A percentile compares a stretch with the other conserved stretches of the same genome.
Evolutionary conservation across 2,329 filamentous ascomycete species (phyloP).

Genomic region (Escovopsis sp.): DNA sequence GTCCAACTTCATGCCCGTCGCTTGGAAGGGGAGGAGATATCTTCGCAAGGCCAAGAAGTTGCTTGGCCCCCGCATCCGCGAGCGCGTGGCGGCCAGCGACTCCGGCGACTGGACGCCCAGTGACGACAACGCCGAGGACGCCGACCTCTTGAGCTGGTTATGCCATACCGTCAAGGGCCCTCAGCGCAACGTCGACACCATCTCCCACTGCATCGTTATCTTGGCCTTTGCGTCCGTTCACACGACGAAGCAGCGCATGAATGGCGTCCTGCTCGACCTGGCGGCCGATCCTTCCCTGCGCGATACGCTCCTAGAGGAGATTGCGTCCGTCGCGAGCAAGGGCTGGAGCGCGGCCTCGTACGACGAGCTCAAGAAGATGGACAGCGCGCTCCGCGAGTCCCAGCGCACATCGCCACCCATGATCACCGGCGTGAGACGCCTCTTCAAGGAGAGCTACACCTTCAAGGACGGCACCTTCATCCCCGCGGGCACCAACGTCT

Average conservation of each 20-base stretch:
- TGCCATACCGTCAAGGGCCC: not conserved
- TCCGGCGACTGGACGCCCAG: not conserved
- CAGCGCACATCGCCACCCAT: not conserved
- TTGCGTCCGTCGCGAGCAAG: not conserved
- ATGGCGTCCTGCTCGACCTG: not conserved
- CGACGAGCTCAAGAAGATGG: not conserved
- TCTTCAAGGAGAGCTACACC: not conserved
- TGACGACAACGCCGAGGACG: not conserved
- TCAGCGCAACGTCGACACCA: not conserved
- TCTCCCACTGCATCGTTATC: not conserved
- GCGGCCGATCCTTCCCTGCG: not conserved
- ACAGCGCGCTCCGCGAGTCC: not conserved
- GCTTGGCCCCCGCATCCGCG: not conserved
- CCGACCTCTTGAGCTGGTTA: not conserved
- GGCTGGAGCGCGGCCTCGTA: not conserved
- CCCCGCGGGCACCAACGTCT: not conserved
- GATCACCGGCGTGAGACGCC: not conserved
- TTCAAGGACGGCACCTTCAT: not conserved
- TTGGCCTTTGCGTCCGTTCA: not conserved
- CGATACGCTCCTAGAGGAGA: not conserved
- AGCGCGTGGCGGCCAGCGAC: not conserved
- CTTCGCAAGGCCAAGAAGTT: not conserved
- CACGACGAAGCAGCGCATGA: not conserved
- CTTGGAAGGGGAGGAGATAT: not conserved
- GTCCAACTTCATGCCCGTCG: not conserved